Evolutionary conservation across 2,329 filamentous ascomycete species (phyloP), one percentile per base, ranked within the genome.

Genomic region (Aspergillus spinulosporus): DNA sequence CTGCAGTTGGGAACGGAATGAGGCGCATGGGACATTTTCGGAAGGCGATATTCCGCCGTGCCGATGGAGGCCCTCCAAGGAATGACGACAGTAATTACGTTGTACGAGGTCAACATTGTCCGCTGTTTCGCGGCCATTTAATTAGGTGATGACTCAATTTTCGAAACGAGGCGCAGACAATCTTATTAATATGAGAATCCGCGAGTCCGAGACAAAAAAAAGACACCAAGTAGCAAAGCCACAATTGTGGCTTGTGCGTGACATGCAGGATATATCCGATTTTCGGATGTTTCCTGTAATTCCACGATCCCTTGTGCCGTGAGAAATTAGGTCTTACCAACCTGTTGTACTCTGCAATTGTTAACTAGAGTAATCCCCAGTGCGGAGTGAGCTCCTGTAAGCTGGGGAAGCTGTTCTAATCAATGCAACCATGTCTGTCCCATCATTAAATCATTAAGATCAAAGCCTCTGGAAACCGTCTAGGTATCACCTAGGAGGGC

Each of bases 161-260:
- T 50, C 2, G 28, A 14, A 51, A 31, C 39, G 29, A 15, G 49
- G 39, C 49, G 40, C 49, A 51, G 29, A 44, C 49, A 36, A 43
- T 39, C 34, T 12, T 37, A 12, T 37, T 37, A 12, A 37, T 37
- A 8, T 12, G 34, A 12, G 34, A 37, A 8, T 8, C 34, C n/a
- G 21, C 21, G 31, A 37, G 11, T n/a, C 21, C 21, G 21, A 21
- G 21, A 21, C 21, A 21, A 21, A 21, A 21, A 21, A 21, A 21
- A 21, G 21, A 21, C 21, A 39, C 15, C 3, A 9, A 44, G 36
- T 12, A 29, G 49, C 28, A 40, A 43, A 51, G 49, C 49, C 49
- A 51, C 49, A 28, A 44, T n/a, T 51, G 49, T 44, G 49, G 49
- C 49, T 51, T 44, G 49, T 36, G 9, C 36, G n/a, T 34, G 34